These are phyloP conservation scores for Teratosphaeria nubilosa DNA, from an alignment of 2,329 filamentous ascomycete species.

Conservation along the genomic window DNA sequence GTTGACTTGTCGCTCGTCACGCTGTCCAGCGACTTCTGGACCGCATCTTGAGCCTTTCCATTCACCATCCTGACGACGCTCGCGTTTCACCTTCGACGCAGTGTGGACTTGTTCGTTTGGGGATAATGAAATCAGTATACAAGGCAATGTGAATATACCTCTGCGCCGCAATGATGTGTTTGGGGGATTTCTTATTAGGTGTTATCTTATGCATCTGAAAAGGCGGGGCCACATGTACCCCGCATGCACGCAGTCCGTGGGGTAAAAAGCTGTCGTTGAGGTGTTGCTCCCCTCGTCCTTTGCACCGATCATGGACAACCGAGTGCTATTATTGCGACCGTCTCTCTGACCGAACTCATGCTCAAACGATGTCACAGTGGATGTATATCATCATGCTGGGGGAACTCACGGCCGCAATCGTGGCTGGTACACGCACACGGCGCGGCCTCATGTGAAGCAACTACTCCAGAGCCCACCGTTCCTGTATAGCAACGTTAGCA, in stretches of 20 bases:
- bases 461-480: not conserved
- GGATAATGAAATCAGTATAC: not conserved
- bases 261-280: too few relatives aligned
- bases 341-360: too few relatives aligned
- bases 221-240: too few relatives aligned
- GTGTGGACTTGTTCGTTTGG: too few relatives aligned
- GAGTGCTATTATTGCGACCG: too few relatives aligned
- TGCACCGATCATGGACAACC: not conserved
- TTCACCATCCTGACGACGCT: constrained; percentile 16
- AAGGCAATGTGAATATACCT: not conserved
- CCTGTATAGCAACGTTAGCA: not conserved
- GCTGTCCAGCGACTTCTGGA: constrained; percentile 29
- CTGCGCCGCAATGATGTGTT: not conserved
- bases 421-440: not conserved
- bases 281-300: too few relatives aligned
- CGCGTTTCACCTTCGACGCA: not conserved
- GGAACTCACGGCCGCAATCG: not conserved
- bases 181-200: too few relatives aligned
- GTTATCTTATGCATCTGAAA: too few relatives aligned
- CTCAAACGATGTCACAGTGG: too few relatives aligned
- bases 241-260: too few relatives aligned
- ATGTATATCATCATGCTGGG: not conserved
- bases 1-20: constrained; percentile 19
- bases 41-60: constrained; percentile 22
- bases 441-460: not conserved